phyloP scores from a whole-genome alignment of 1,284 basidiomycete genomes.

The Singerocomus inundabilis region DNA sequence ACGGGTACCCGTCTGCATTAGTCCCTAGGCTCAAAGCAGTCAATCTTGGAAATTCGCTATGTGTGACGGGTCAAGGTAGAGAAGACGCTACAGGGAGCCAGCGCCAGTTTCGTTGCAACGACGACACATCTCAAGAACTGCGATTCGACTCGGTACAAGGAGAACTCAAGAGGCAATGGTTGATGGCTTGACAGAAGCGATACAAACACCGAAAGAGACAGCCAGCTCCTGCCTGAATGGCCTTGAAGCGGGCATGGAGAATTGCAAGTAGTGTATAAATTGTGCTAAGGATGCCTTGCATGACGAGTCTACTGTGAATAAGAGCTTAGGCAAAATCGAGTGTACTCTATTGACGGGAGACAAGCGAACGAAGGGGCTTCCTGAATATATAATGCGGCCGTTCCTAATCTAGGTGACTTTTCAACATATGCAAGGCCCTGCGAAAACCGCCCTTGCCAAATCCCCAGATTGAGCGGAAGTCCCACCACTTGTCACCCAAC shows the following conservation, averaged over 20 bases:
- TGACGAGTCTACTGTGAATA: background rate
- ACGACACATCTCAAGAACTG: background rate
- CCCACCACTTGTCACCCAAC: no score
- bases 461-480: background rate
- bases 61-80: background rate
- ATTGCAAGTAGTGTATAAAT: background rate
- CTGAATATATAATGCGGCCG: background rate
- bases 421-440: background rate
- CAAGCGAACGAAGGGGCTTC: background rate
- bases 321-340: background rate
- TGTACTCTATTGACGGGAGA: no score
- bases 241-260: background rate
- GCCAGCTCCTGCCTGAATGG: background rate
- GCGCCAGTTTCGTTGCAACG: background rate
- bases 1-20: background rate
- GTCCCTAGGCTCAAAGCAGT: background rate
- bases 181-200: constrained; percentile 4
- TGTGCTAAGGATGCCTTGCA: background rate
- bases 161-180: constrained; percentile 11
- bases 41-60: background rate
- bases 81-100: background rate
- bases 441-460: no score
- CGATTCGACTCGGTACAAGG: constrained; percentile 6
- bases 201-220: background rate
- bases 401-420: background rate